A percentile compares a stretch with the other conserved stretches of the same genome.
phyloP scores from a whole-genome alignment of 345 rosid species.

The Camelina neglecta region DNA sequence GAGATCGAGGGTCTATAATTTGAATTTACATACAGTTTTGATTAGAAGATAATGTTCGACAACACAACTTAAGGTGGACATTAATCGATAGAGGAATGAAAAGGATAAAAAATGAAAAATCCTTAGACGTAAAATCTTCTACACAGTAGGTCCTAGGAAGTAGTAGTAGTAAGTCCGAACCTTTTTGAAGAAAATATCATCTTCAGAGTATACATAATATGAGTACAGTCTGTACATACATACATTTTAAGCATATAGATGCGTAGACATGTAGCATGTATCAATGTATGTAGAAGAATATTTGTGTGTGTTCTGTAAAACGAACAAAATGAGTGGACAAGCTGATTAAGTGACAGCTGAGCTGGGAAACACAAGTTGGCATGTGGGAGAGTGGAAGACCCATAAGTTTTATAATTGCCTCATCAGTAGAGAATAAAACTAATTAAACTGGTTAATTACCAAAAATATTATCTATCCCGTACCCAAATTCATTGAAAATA shows the following conservation, averaged over 20 bases:
- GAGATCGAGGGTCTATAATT: conserved; percentile 15
- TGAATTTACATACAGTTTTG: conserved; percentile 17
- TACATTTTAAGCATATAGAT: conserved; percentile 4
- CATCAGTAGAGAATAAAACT: conserved; percentile 5
- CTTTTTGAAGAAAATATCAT: not conserved
- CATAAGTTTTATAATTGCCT: conserved; percentile 24
- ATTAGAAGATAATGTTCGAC: conserved; percentile 35
- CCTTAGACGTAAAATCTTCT: not conserved
- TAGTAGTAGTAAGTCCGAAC: not conserved
- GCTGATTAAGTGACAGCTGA: conserved; percentile 39
- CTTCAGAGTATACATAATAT: conserved; percentile 1
- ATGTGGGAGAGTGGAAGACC: conserved; percentile 36
- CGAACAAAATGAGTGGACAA: conserved; percentile 42
- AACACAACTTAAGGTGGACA: conserved; percentile 28
- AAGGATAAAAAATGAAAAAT: conserved; percentile 1
- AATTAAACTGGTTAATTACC: not conserved
- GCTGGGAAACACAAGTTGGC: conserved; percentile 42
- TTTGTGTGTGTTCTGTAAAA: conserved; percentile 31
- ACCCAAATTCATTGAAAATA: not conserved
- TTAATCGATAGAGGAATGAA: not conserved
- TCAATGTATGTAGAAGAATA: not conserved
- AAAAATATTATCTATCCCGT: not conserved
- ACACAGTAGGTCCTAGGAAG: not conserved
- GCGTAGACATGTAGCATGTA: conserved; percentile 14
- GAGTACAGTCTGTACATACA: conserved; percentile 4